phyloP scores from a whole-genome alignment of 441 rosid species.

The Viola pubescens region DNA sequence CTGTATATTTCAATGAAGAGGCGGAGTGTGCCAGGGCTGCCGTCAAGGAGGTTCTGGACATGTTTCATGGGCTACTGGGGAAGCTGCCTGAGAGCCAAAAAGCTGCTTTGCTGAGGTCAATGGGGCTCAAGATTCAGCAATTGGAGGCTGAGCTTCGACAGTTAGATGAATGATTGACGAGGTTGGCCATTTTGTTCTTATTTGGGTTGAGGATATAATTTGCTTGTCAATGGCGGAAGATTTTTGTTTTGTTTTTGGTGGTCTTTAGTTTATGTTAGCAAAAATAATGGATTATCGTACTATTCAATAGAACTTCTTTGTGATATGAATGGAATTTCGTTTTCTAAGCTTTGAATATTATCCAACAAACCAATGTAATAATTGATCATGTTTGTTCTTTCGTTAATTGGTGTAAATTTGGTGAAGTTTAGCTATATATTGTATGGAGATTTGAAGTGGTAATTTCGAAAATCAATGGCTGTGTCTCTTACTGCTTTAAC shows the following conservation, averaged over 20 bases:
- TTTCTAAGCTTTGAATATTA: no score
- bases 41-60: slow-evolving; percentile 54
- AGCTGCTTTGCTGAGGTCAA: slow-evolving; percentile 65
- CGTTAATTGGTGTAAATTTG: no score
- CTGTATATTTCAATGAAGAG: slow-evolving; percentile 87
- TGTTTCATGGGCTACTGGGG: slow-evolving; percentile 51
- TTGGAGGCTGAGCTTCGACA: slow-evolving; percentile 82
- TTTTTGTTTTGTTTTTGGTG: background rate
- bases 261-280: background rate
- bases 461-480: no score
- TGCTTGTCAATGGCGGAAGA: background rate
- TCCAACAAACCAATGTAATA: no score
- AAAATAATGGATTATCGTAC: no score
- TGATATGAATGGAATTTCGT: no score
- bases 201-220: background rate
- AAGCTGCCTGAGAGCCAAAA: slow-evolving; percentile 47
- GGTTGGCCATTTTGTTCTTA: slow-evolving; percentile 20
- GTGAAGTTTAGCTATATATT: no score
- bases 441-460: no score
- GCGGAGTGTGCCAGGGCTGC: slow-evolving; percentile 83
- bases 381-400: no score
- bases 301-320: no score
- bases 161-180: slow-evolving; percentile 63
- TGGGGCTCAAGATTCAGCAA: slow-evolving; percentile 97
- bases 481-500: no score